Percentiles rank a stretch among this genome's conserved stretches.
Evolutionary conservation across 2,329 filamentous ascomycete genomes (phyloP).

Genomic region (Gaeumannomyces tritici): DNA sequence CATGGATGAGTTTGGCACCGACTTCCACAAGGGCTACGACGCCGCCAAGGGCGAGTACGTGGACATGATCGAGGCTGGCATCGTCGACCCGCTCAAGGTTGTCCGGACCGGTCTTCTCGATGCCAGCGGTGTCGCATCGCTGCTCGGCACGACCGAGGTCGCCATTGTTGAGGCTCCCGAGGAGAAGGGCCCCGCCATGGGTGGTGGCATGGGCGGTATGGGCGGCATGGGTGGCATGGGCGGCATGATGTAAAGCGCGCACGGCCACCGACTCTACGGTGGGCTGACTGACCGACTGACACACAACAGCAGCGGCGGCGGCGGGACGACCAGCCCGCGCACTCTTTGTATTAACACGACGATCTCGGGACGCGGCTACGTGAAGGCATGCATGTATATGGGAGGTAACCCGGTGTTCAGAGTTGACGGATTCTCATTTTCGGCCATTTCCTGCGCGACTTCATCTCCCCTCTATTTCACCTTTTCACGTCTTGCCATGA

Average conservation of each 20-base stretch:
- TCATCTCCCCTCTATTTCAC: neutral
- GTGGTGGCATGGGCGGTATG: conserved; percentile 60
- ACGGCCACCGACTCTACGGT: neutral
- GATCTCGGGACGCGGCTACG: neutral
- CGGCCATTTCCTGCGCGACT: neutral
- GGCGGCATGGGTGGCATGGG: conserved; percentile 49
- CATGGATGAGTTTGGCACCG: conserved; percentile 77
- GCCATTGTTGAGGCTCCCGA: conserved; percentile 94
- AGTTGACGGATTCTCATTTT: neutral
- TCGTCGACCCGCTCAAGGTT: conserved; percentile 98
- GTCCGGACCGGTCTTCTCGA: conserved; percentile 93
- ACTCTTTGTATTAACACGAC: neutral
- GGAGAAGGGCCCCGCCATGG: conserved; percentile 62
- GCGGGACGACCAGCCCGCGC: neutral
- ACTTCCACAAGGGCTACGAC: conserved; percentile 99
- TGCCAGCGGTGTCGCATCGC: conserved; percentile 89
- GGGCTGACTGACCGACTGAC: neutral
- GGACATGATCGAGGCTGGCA: conserved; percentile 95
- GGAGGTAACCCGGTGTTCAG: neutral
- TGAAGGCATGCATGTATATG: conserved; percentile 1
- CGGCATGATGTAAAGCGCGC: conserved; percentile 47
- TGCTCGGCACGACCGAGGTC: conserved; percentile 96
- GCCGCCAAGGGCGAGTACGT: conserved; percentile 95
- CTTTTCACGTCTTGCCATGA: neutral
- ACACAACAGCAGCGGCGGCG: neutral